Evolutionary conservation across 352 stramenopile species (phyloP).

Genomic region (Phytophthora ramorum): DNA sequence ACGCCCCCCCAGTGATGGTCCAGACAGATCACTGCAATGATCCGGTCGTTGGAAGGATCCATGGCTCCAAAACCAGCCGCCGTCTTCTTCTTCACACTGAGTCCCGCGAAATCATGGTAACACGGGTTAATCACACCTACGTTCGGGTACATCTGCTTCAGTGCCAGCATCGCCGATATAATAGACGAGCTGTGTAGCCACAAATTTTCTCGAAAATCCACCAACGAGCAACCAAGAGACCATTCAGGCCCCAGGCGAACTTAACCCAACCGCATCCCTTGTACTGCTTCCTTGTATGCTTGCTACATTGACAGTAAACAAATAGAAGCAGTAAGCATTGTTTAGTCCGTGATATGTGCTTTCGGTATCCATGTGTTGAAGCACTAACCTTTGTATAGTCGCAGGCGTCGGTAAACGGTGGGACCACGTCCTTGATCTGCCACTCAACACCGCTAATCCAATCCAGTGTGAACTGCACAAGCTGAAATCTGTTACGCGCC

Average conservation of each 20-base stretch:
- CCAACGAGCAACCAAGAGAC: not conserved
- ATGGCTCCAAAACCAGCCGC: too few relatives aligned
- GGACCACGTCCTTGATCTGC: not conserved
- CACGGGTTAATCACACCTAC: not conserved
- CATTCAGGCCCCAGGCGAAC: not conserved
- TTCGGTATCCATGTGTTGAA: not conserved
- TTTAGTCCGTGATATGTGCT: not conserved
- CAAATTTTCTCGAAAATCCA: not conserved
- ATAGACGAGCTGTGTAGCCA: not conserved
- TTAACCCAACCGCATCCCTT: not conserved
- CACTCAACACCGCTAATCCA: conserved; percentile 8
- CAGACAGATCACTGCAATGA: too few relatives aligned
- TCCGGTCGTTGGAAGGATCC: too few relatives aligned
- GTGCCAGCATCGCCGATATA: not conserved
- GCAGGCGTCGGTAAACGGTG: conserved; percentile 1
- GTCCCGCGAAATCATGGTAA: too few relatives aligned
- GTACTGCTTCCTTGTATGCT: conserved; percentile 3
- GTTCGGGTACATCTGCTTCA: not conserved
- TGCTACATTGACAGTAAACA: not conserved
- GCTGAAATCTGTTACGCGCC: not conserved
- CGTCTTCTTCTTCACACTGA: too few relatives aligned
- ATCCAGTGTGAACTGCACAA: not conserved
- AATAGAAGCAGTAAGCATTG: not conserved
- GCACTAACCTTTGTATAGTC: conserved; percentile 4
- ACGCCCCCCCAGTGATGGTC: too few relatives aligned